A percentile compares a stretch with the other conserved stretches of the same genome.
Conservation (phyloP, 495 filamentous ascomycete genomes). For the Lichenothelia convexa region DNA sequence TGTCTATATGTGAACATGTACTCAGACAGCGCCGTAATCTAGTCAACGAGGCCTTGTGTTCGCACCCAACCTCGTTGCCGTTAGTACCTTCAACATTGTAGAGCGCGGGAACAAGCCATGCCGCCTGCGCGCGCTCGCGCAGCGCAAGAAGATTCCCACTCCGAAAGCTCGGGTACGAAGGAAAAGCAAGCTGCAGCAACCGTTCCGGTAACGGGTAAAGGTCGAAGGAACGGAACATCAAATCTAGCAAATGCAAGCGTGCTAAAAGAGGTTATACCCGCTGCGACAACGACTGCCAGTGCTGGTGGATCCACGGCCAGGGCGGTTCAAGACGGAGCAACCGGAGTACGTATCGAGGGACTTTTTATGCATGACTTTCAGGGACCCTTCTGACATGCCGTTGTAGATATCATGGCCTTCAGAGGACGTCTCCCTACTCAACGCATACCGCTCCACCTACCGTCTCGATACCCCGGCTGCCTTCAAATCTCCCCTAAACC, state of each 20-base stretch:
- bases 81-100: no score
- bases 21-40: no score
- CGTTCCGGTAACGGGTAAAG: slow-evolving; percentile 2
- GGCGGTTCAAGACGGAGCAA: slow-evolving; percentile 11
- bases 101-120: no score
- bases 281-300: slow-evolving; percentile 8
- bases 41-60: no score
- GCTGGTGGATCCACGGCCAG: no score
- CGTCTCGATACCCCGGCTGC: slow-evolving; percentile 49
- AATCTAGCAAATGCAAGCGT: slow-evolving; percentile 12
- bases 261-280: slow-evolving; percentile 19
- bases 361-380: not conserved
- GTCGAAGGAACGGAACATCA: slow-evolving; percentile 5
- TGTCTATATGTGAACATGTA: no score
- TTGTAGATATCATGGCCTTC: slow-evolving; percentile 59
- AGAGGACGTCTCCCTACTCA: slow-evolving; percentile 51
- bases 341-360: slow-evolving; percentile 12
- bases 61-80: no score
- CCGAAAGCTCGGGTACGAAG: slow-evolving; percentile 5
- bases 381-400: slow-evolving; percentile 1
- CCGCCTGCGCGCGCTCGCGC: slow-evolving; percentile 12
- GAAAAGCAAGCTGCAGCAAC: slow-evolving; percentile 7
- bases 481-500: slow-evolving; percentile 52
- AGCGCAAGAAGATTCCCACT: slow-evolving; percentile 9
- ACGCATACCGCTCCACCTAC: slow-evolving; percentile 65